Base-by-base conservation (phyloP, 2,329 filamentous ascomycete genomes). In the Alternaria panax region DNA sequence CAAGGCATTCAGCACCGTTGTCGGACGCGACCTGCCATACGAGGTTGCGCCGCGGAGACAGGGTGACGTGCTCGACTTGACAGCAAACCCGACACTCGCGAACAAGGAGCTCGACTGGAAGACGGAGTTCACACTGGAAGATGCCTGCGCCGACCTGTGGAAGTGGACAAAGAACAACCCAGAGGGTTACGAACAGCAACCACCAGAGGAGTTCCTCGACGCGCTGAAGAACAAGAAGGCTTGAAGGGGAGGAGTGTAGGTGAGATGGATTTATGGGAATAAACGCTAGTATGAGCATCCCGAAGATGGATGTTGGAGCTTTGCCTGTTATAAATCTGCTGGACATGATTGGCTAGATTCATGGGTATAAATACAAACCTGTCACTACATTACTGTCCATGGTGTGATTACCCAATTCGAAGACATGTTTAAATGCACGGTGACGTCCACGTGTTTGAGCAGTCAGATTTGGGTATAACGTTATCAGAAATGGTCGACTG, bases 121-220 rank as follows among this genome's bases (percentile, higher is more conserved):
- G 84, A 93, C 95, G 1, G 87, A 96, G 82, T 85, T 90, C 59
- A 93, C 91, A 20, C 88, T 99, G 77, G 94, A 98, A 82, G 88
- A 97, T 78, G 93, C 94, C 25, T 99, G 95, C 78, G 88, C 89
- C 69, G 93, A 99, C 80, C 85, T 99, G 67, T 99, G 95, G 95
- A 89, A 88, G 75, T 99, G 95, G 95, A 96, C 96, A 16, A 86
- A 90, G 82, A 98, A 97, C 82, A 98, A 98, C 82, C 95, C 95
- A 24, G 88, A 93, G 81, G 95, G 95, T 22, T 98, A 98, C 83
- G 87, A 91, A 67, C 93, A 98, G 82, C 85, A 93, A 67, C 92
- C 94, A n/a, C 94, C 95, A 0, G 85, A 91, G 66, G 88, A 91
- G 80, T 85, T 98, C 71, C 75, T 97, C 51, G 89, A 90, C 61